Percentiles rank a stretch among this genome's conserved stretches.
phyloP scores from a whole-genome alignment of 805 yeast genomes.

The Metschnikowia lunata region DNA sequence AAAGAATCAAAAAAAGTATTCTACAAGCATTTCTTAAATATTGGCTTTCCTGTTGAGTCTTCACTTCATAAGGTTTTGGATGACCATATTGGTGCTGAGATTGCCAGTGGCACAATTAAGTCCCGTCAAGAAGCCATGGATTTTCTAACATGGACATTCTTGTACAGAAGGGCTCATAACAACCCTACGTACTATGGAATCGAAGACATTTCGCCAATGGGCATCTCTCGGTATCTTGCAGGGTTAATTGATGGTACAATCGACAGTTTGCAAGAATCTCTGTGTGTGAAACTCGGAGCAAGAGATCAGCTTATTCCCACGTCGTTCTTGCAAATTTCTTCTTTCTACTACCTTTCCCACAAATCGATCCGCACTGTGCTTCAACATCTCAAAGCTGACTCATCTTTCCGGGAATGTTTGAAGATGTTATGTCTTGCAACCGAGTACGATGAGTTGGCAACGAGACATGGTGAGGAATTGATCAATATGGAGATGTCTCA shows the following conservation, averaged over 20 bases:
- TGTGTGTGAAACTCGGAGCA: slow-evolving; percentile 54
- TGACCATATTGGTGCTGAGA: slow-evolving; percentile 78
- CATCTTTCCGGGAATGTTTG: slow-evolving; percentile 59
- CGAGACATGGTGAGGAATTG: slow-evolving; percentile 88
- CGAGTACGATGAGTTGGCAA: slow-evolving; percentile 85
- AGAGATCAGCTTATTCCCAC: slow-evolving; percentile 59
- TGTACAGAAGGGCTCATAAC: slow-evolving; percentile 68
- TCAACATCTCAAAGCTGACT: slow-evolving; percentile 5
- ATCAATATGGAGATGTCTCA: slow-evolving; percentile 50
- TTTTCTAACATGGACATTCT: slow-evolving; percentile 71
- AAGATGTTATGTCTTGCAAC: slow-evolving; percentile 55
- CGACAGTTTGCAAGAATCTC: slow-evolving; percentile 62
- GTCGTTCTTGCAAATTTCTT: slow-evolving; percentile 77
- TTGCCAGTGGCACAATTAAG: slow-evolving; percentile 62
- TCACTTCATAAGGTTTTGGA: slow-evolving; percentile 74
- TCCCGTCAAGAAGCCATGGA: slow-evolving; percentile 69
- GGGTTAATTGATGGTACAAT: slow-evolving; percentile 66
- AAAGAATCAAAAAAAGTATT: slow-evolving; percentile 71
- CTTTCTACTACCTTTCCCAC: slow-evolving; percentile 91
- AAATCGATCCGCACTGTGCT: slow-evolving; percentile 63
- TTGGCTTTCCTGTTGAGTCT: slow-evolving; percentile 81
- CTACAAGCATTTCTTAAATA: slow-evolving; percentile 71
- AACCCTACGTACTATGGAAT: slow-evolving; percentile 76
- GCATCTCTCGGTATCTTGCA: slow-evolving; percentile 55
- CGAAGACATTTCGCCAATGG: slow-evolving; percentile 54